phyloP scores from a whole-genome alignment of 495 filamentous ascomycete species.

The Aspergillus asperescens region DNA sequence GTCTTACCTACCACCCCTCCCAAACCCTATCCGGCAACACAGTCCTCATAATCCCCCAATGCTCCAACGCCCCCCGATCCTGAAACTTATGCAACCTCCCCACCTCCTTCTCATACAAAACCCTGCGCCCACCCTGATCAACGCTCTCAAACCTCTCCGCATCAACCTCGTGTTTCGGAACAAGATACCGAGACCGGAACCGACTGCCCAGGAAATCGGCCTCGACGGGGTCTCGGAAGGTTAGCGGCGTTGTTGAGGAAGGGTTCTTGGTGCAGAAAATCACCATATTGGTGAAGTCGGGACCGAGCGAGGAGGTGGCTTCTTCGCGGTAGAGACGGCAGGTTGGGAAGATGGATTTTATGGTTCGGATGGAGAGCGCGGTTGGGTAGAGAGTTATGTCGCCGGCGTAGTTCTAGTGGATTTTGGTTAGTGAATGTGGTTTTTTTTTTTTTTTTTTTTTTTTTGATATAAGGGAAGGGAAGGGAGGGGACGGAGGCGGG shows the following conservation, averaged over 20 bases:
- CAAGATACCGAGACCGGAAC: constrained; percentile 60
- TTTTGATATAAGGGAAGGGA: no score
- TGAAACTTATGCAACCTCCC: constrained; percentile 63
- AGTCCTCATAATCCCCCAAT: constrained; percentile 87
- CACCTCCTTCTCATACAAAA: constrained; percentile 38
- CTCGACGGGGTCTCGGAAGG: constrained; percentile 61
- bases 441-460: no score
- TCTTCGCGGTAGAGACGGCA: constrained; percentile 83
- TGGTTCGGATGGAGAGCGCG: constrained; percentile 66
- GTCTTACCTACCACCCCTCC: constrained; percentile 71
- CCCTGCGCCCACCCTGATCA: constrained; percentile 25
- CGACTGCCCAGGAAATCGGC: constrained; percentile 73
- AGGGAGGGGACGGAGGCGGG: not conserved
- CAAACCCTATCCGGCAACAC: constrained; percentile 76
- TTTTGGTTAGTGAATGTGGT: constrained; percentile 15
- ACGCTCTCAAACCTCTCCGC: constrained; percentile 41
- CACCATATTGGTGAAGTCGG: constrained; percentile 91
- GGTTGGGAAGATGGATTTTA: constrained; percentile 64
- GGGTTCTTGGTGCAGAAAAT: constrained; percentile 49
- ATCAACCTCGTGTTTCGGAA: constrained; percentile 69
- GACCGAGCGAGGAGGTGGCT: constrained; percentile 42
- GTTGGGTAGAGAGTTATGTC: constrained; percentile 71
- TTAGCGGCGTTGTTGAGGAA: constrained; percentile 27
- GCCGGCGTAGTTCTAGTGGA: constrained; percentile 84
- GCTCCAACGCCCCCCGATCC: constrained; percentile 65